Percentiles rank a stretch among this genome's conserved stretches.
Evolutionary conservation across 768 basidiomycete genomes (phyloP).

Genomic region (Roridomyces roridus): DNA sequence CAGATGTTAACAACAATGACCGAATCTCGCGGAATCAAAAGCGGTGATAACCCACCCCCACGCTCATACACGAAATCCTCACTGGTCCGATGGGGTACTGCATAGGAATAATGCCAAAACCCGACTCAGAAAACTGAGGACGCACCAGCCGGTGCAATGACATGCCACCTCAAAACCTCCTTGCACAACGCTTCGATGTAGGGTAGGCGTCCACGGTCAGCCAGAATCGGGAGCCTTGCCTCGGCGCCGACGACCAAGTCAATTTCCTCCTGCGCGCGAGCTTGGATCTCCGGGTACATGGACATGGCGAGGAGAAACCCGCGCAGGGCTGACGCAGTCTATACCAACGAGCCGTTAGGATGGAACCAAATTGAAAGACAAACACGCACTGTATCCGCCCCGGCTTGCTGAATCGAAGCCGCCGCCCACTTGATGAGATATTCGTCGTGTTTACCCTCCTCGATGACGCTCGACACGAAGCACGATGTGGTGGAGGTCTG

Average conservation of each 20-base stretch:
- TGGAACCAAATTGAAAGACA: slow-evolving; percentile 25
- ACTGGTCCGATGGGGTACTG: slow-evolving; percentile 1
- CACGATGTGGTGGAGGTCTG: too few species aligned
- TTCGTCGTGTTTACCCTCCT: too few species aligned
- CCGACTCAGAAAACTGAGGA: neutral
- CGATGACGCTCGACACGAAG: too few species aligned
- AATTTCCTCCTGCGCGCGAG: slow-evolving; percentile 23
- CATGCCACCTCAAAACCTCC: slow-evolving; percentile 25
- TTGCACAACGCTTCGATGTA: too few species aligned
- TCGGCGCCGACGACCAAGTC: neutral
- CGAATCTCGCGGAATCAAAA: too few species aligned
- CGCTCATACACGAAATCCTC: slow-evolving; percentile 2
- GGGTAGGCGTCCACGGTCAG: too few species aligned
- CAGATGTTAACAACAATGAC: slow-evolving; percentile 9
- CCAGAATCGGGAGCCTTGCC: too few species aligned
- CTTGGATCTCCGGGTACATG: too few species aligned
- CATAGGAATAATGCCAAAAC: neutral
- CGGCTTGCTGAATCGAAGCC: neutral
- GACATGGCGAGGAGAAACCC: too few species aligned
- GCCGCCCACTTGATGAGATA: too few species aligned
- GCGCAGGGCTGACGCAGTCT: too few species aligned
- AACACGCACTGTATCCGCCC: neutral
- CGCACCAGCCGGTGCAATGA: neutral
- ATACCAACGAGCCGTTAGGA: too few species aligned
- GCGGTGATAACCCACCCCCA: neutral